Percentiles rank a stretch among this genome's conserved stretches.
phyloP scores from a whole-genome alignment of 2,329 filamentous ascomycete species.

The Diaporthe nobilis region DNA sequence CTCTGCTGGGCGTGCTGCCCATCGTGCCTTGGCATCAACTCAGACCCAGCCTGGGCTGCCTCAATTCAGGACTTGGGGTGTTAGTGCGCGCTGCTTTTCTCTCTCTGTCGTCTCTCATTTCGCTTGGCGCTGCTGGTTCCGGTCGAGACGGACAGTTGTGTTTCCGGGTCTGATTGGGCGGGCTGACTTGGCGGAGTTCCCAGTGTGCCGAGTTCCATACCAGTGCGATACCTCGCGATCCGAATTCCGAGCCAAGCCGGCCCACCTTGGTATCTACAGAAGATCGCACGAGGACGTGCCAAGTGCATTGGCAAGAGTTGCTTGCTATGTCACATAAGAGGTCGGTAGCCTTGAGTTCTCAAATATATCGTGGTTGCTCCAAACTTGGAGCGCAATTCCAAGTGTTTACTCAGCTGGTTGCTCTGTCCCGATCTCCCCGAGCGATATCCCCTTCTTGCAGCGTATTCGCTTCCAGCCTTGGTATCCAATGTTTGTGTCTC shows the following conservation, averaged over 20 bases:
- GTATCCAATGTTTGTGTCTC: neutral
- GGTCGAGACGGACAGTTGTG: neutral
- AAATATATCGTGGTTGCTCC: neutral
- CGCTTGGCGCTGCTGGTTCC: constrained; percentile 2
- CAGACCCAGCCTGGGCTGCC: neutral
- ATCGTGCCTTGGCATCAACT: constrained; percentile 21
- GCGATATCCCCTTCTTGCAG: too few species aligned
- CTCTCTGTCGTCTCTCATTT: too few species aligned
- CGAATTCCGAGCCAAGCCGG: neutral
- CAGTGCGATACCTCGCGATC: neutral
- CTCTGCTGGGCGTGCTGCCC: neutral
- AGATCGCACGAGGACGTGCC: neutral
- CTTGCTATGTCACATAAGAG: neutral
- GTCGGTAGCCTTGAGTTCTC: neutral
- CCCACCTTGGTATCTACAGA: neutral
- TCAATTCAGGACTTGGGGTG: neutral
- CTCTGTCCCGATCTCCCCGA: neutral
- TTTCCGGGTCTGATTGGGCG: neutral
- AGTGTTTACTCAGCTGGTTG: neutral
- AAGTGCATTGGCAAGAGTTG: neutral
- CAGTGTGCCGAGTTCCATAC: constrained; percentile 28
- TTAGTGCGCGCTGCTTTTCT: neutral
- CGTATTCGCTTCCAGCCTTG: too few species aligned
- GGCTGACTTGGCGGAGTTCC: neutral
- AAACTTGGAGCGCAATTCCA: neutral